Base-by-base conservation (phyloP, 306 rosid genomes). In the Boehmeria nivea region DNA sequence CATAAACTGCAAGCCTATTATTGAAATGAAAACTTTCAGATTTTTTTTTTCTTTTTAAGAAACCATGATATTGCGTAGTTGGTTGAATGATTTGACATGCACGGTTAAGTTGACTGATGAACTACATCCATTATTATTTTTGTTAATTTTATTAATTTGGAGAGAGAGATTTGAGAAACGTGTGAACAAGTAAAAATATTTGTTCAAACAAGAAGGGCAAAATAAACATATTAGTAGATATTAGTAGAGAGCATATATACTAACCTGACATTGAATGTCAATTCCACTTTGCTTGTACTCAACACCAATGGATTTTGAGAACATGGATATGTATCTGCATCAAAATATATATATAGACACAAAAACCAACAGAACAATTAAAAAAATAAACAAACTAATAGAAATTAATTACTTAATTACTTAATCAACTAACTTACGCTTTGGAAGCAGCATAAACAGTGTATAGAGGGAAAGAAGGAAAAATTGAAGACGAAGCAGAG, bases 361-460 rank as follows among this genome's bases (percentile, higher is more conserved):
- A 43, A 28, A 0, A 1, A 22, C 13, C 17, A 22, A 19, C 9
- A 16, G 23, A 3, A 12, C 9, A 11, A 51, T 24, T 7, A 28
- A 39, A 13, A 31, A 13, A 27, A 8, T 28, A 8, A 28, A 28
- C n/a, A 28, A 28, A 28, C 8, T 3, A 28, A 28, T 3, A 28
- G 8, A 28, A 28, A 28, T 28, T 28, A 8, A 28, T 28, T 28
- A 3, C 8, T 28, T 28, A 28, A 3, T 28, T 28, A 28, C 8
- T 28, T 28, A 28, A 3, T 28, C 8, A 28, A 28, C 34, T 2
- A 12, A 38, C 82, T 39, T 62, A 85, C 86, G 60, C 73, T 79
- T 85, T 85, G 26, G 94, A 20, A 21, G 94, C 72, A 57, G 84
- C 71, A 64, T 79, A 85, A 51, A 76, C 39, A 2, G 82, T 27